A percentile compares a stretch with the other conserved stretches of the same genome.
phyloP scores from a whole-genome alignment of 352 stramenopile genomes.

The Pythium oligandrum region DNA sequence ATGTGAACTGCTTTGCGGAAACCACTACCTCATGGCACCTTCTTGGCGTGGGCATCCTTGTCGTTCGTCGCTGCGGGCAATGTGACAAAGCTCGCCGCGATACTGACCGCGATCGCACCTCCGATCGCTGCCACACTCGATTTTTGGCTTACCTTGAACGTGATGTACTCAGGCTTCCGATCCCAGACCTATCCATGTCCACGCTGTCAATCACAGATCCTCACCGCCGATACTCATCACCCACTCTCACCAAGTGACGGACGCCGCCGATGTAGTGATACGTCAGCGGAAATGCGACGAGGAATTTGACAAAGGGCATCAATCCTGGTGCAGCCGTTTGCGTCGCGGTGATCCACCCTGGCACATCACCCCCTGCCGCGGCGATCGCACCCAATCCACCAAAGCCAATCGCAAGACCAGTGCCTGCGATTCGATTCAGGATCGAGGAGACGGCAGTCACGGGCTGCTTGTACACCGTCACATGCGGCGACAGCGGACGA shows the following conservation, averaged over 20 bases:
- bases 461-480: slow-evolving; percentile 91
- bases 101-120: too few species aligned
- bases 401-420: slow-evolving; percentile 68
- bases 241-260: slow-evolving; percentile 55
- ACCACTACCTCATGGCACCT: slow-evolving; percentile 3
- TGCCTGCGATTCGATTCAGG: slow-evolving; percentile 86
- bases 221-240: not conserved
- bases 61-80: slow-evolving; percentile 8
- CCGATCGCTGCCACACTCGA: slow-evolving; percentile 8
- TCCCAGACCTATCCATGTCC: too few species aligned
- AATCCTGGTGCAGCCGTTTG: slow-evolving; percentile 37
- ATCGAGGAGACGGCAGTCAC: slow-evolving; percentile 89
- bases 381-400: slow-evolving; percentile 40
- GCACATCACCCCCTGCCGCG: slow-evolving; percentile 54
- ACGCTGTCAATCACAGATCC: not conserved
- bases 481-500: slow-evolving; percentile 87
- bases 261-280: slow-evolving; percentile 89
- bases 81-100: not conserved
- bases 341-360: slow-evolving; percentile 49
- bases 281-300: slow-evolving; percentile 84
- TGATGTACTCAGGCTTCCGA: too few species aligned
- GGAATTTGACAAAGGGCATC: slow-evolving; percentile 71
- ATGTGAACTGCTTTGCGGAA: too few species aligned
- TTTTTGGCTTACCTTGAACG: too few species aligned
- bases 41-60: slow-evolving; percentile 14